phyloP scores from a whole-genome alignment of 2,329 filamentous ascomycete species.

The Leptographium procerum region DNA sequence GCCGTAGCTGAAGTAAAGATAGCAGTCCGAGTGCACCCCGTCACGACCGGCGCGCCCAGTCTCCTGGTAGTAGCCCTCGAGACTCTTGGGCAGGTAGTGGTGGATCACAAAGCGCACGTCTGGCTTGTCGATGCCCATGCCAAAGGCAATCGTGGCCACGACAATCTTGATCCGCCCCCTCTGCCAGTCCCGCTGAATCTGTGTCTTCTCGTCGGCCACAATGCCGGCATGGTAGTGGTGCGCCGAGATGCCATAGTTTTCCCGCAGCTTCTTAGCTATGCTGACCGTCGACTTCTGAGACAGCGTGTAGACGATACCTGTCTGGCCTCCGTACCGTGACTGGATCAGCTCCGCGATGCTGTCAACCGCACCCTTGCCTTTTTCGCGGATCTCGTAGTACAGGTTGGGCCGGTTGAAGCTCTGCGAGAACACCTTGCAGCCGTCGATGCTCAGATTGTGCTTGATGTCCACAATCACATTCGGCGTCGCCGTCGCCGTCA shows the following conservation, averaged over 20 bases:
- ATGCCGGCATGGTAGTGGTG: constrained; percentile 81
- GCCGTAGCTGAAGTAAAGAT: constrained; percentile 74
- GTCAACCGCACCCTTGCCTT: constrained; percentile 45
- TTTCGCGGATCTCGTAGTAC: constrained; percentile 71
- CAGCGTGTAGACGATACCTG: constrained; percentile 87
- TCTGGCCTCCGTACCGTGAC: constrained; percentile 55
- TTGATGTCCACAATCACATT: constrained; percentile 89
- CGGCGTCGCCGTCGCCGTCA: constrained; percentile 89
- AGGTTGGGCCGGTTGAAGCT: constrained; percentile 97
- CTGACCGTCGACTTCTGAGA: constrained; percentile 74
- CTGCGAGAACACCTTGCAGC: constrained; percentile 71
- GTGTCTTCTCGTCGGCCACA: constrained; percentile 51
- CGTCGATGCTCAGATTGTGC: constrained; percentile 73
- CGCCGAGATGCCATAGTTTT: constrained; percentile 55
- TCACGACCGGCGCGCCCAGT: constrained; percentile 91
- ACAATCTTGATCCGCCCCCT: constrained; percentile 70
- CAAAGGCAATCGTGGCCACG: constrained; percentile 95
- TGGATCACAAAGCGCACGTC: constrained; percentile 96
- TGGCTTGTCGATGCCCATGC: constrained; percentile 99
- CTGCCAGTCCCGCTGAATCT: constrained; percentile 76
- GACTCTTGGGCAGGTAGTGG: constrained; percentile 80
- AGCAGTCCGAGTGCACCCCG: constrained; percentile 76
- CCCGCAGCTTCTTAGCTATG: constrained; percentile 57
- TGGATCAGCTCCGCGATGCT: constrained; percentile 58
- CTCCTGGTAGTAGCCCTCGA: constrained; percentile 98